These are phyloP conservation scores for Mycocentrospora acerina DNA, from an alignment of 2,329 filamentous ascomycete species.

Conservation along the genomic window DNA sequence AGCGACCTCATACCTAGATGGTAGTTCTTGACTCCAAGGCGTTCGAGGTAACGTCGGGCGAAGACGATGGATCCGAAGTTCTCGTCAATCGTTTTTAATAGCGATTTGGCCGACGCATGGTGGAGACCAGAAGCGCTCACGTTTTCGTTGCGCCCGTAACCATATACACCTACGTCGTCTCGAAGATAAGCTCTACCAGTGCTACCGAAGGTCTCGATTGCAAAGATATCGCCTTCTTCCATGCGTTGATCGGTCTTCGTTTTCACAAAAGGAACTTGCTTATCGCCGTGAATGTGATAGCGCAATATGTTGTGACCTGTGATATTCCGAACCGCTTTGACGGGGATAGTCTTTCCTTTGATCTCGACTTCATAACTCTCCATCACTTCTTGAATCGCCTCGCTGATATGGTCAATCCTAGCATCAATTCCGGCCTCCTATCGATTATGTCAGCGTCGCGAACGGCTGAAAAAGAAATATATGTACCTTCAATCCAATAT, in stretches of 20 bases:
- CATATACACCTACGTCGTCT: constrained; percentile 66
- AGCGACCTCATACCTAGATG: constrained; percentile 85
- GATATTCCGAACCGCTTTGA: constrained; percentile 82
- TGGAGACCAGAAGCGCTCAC: constrained; percentile 71
- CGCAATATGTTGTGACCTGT: constrained; percentile 90
- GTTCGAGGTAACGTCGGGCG: constrained; percentile 83
- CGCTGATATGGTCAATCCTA: constrained; percentile 80
- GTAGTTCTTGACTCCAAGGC: constrained; percentile 87
- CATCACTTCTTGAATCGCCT: constrained; percentile 86
- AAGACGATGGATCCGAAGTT: constrained; percentile 92
- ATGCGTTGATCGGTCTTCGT: constrained; percentile 74
- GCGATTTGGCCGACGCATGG: constrained; percentile 75
- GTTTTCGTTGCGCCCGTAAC: constrained; percentile 71
- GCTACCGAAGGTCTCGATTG: constrained; percentile 93
- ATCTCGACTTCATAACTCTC: constrained; percentile 87
- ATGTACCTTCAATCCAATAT: constrained; percentile 70
- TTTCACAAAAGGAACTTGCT: constrained; percentile 91
- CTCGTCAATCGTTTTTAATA: constrained; percentile 87
- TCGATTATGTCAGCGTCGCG: constrained; percentile 5
- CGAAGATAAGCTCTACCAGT: constrained; percentile 83
- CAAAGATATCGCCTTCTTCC: constrained; percentile 94
- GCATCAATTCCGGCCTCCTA: constrained; percentile 88
- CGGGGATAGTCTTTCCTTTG: constrained; percentile 70
- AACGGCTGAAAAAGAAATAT: not conserved
- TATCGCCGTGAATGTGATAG: constrained; percentile 87